phyloP scores from a whole-genome alignment of 2,329 filamentous ascomycete species.

The Fusarium robinianum region DNA sequence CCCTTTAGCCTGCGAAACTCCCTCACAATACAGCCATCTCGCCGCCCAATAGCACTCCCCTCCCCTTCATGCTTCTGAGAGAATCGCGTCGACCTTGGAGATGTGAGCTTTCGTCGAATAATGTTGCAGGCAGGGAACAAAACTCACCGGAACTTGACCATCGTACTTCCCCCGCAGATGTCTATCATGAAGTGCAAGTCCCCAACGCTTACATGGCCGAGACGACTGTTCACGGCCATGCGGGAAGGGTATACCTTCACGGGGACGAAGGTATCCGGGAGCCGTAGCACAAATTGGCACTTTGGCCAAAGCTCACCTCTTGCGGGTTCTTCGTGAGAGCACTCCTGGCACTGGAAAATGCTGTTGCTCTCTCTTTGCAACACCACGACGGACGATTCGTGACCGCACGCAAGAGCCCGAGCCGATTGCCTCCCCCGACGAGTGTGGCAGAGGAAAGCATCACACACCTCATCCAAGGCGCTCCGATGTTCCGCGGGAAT shows the following conservation, averaged over 20 bases:
- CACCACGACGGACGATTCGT: constrained; percentile 10
- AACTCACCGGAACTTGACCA: constrained; percentile 27
- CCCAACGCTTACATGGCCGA: constrained; percentile 15
- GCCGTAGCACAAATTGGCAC: constrained; percentile 1
- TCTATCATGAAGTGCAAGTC: constrained; percentile 24
- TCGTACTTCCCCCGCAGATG: background rate
- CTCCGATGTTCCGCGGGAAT: no score
- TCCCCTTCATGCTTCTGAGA: constrained; percentile 20
- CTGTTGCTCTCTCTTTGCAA: background rate
- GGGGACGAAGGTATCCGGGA: constrained; percentile 7
- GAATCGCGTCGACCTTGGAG: constrained; percentile 23
- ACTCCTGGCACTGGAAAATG: constrained; percentile 18
- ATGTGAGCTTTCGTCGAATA: constrained; percentile 3
- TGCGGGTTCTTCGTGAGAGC: constrained; percentile 4
- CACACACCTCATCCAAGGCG: background rate
- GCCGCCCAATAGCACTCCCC: background rate
- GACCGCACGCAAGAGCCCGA: constrained; percentile 7
- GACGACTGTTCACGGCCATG: constrained; percentile 19
- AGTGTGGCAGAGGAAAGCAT: background rate
- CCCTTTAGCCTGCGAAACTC: background rate
- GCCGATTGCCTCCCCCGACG: background rate
- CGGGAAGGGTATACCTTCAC: constrained; percentile 13
- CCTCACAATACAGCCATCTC: background rate
- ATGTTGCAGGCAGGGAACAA: background rate
- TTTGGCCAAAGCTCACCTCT: background rate